These are phyloP conservation scores for Aphanocladium album DNA, from an alignment of 2,329 filamentous ascomycete genomes.

Conservation along the genomic window DNA sequence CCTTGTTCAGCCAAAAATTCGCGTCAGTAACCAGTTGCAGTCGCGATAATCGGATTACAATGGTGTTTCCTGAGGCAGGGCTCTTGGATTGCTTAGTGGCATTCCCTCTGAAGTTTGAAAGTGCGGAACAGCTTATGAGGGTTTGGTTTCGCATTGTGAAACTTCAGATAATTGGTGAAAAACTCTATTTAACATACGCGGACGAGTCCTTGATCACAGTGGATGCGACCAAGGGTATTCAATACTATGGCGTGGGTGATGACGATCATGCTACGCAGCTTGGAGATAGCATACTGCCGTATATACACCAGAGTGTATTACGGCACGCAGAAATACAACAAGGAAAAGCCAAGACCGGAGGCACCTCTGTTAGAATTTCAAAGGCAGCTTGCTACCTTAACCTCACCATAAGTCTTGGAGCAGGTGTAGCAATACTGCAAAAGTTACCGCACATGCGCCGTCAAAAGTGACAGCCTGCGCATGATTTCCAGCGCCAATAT, in stretches of 20 bases:
- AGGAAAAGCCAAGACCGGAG: background rate
- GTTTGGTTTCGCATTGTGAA: background rate
- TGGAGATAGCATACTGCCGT: background rate
- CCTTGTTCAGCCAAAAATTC: background rate
- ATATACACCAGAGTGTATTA: background rate
- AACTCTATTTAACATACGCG: background rate
- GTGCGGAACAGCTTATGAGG: background rate
- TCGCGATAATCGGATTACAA: background rate
- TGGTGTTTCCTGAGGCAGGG: background rate
- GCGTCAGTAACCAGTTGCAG: background rate
- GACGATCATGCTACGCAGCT: background rate
- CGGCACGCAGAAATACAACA: background rate
- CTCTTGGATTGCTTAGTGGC: background rate
- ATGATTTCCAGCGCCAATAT: no score
- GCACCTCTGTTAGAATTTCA: background rate
- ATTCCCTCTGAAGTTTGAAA: background rate
- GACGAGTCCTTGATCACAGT: background rate
- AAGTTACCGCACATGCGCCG: no score
- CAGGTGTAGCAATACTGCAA: background rate
- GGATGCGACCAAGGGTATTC: background rate
- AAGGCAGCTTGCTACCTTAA: background rate
- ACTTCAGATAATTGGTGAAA: background rate
- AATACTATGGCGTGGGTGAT: background rate
- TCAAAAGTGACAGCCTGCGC: no score
- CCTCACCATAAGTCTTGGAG: background rate